Percentiles rank a stretch among this genome's conserved stretches.
phyloP scores from a whole-genome alignment of 257 asterid genomes.

The Solanum corneliomulleri region DNA sequence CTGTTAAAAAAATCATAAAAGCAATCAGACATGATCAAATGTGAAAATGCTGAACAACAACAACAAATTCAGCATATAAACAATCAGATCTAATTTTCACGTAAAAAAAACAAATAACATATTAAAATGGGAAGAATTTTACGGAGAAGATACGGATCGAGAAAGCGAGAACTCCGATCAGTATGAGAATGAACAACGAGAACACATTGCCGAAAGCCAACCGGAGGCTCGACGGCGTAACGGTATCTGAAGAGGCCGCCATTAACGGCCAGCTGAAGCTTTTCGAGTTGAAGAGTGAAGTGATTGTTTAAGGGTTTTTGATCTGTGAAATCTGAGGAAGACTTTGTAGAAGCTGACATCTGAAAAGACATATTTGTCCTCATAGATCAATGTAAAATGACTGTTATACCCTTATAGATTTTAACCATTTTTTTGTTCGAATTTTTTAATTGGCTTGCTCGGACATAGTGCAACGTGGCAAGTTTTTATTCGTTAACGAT shows the following conservation, averaged over 20 bases:
- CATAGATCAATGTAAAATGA: background rate
- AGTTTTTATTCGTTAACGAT: background rate
- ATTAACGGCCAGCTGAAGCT: slow-evolving; percentile 20
- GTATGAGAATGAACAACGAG: slow-evolving; percentile 57
- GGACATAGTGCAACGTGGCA: background rate
- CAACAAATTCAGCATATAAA: background rate
- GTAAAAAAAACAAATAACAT: background rate
- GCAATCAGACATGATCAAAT: background rate
- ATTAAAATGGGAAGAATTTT: background rate
- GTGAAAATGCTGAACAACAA: background rate
- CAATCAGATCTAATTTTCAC: slow-evolving; percentile 14
- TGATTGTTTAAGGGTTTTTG: background rate
- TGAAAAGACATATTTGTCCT: background rate
- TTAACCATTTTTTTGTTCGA: background rate
- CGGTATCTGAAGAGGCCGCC: slow-evolving; percentile 26
- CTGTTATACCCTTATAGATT: background rate
- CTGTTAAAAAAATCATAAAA: slow-evolving; percentile 18
- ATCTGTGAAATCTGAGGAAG: background rate
- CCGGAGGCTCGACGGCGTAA: slow-evolving; percentile 23
- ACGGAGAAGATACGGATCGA: slow-evolving; percentile 99
- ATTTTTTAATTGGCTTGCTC: background rate
- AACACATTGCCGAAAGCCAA: slow-evolving; percentile 76
- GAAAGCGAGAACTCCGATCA: slow-evolving; percentile 90
- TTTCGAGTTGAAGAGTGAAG: background rate
- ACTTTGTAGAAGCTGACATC: background rate